phyloP scores from a whole-genome alignment of 352 stramenopile species.

The Pythium aquatile region DNA sequence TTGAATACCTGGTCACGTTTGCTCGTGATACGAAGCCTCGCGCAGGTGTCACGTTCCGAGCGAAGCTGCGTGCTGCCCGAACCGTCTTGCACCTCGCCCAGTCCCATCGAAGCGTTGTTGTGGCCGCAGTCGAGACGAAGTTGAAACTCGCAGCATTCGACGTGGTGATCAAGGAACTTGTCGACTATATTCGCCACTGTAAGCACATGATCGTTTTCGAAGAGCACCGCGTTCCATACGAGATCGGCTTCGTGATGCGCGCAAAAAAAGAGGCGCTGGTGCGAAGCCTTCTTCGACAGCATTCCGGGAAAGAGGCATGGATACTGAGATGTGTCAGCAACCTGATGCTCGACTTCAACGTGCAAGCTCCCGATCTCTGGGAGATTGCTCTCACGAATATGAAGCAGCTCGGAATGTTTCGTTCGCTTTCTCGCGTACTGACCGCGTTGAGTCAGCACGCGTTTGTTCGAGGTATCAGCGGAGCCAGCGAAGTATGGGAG shows the following conservation, averaged over 20 bases:
- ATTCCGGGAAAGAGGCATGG: conserved; percentile 20
- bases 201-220: conserved; percentile 40
- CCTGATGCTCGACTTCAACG: conserved; percentile 40
- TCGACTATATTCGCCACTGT: conserved; percentile 32
- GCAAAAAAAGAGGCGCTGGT: conserved; percentile 37
- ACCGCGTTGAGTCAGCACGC: conserved; percentile 22
- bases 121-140: conserved; percentile 21
- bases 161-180: conserved; percentile 26
- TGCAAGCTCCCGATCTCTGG: conserved; percentile 35
- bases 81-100: conserved; percentile 28
- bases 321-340: conserved; percentile 26
- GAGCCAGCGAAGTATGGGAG: conserved; percentile 28
- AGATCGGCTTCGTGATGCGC: conserved; percentile 34
- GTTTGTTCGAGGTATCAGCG: conserved; percentile 28
- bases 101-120: conserved; percentile 20
- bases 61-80: conserved; percentile 32
- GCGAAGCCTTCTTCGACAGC: conserved; percentile 33
- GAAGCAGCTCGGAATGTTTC: conserved; percentile 31
- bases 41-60: conserved; percentile 36
- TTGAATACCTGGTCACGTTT: conserved; percentile 26
- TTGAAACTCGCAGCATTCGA: conserved; percentile 26
- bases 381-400: conserved; percentile 29
- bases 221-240: conserved; percentile 36
- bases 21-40: conserved; percentile 31
- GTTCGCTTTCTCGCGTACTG: conserved; percentile 31